phyloP scores from a whole-genome alignment of 106 monocot genomes.

The Hemerocallis citrina region DNA sequence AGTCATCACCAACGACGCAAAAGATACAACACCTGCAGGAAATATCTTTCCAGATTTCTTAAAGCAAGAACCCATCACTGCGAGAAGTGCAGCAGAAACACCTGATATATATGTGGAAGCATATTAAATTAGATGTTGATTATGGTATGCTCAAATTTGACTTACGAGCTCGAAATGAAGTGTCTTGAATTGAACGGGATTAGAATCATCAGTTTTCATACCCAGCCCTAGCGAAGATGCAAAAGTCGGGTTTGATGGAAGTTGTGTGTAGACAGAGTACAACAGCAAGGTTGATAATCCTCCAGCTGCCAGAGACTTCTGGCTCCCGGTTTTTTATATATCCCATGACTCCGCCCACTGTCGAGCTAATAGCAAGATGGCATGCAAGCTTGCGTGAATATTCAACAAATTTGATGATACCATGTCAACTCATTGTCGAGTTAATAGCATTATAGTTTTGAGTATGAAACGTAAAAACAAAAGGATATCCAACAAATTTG shows the following conservation, averaged over 20 bases:
- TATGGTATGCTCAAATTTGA: too few species aligned
- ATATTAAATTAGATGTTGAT: neutral
- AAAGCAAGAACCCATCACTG: conserved; percentile 94
- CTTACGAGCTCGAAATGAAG: too few species aligned
- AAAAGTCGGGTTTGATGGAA: conserved; percentile 68
- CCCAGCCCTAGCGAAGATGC: conserved; percentile 88
- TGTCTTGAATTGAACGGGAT: neutral
- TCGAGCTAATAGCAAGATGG: neutral
- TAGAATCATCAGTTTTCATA: conserved; percentile 7
- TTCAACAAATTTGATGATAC: too few species aligned
- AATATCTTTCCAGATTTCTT: conserved; percentile 85
- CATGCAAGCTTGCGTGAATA: too few species aligned
- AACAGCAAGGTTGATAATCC: conserved; percentile 64
- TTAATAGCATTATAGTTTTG: too few species aligned
- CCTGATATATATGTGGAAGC: conserved; percentile 37
- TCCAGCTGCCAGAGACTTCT: conserved; percentile 79
- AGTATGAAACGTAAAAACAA: too few species aligned
- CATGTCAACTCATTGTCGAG: too few species aligned
- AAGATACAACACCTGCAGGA: conserved; percentile 81
- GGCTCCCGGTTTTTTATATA: conserved; percentile 84
- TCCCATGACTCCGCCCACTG: conserved; percentile 91
- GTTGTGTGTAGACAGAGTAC: conserved; percentile 72
- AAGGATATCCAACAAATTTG: too few species aligned
- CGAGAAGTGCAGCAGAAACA: conserved; percentile 75
- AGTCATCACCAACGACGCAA: conserved; percentile 72